Evolutionary conservation across 2,329 filamentous ascomycete genomes (phyloP), one percentile per base, ranked within the genome.

Genomic region (Aphanoascus verrucosus): DNA sequence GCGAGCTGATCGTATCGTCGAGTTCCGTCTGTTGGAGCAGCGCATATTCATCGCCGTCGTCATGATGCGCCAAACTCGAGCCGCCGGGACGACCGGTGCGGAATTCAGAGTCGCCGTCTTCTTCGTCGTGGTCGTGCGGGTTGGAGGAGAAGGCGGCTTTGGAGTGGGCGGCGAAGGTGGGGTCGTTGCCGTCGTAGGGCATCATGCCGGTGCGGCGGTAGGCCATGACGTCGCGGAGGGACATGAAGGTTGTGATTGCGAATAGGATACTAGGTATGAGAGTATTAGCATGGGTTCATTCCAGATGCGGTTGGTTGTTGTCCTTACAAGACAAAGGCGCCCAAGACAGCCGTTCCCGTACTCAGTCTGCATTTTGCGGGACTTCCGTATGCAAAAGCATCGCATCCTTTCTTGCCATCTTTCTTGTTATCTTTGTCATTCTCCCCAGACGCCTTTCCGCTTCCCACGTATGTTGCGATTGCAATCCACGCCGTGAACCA

Each of bases 401-500:
- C 73, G 65, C 78, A 81, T 40, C 76, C 76, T 17, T 68, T 70
- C 32, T 72, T 69, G 19, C 67, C 61, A n/a, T 68, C 66, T 8
- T 70, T 64, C 37, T 74, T 71, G 53, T 57, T 59, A 15, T 72
- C 70, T 14, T 65, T 55, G 2, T 59, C 59, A 28, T 70, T 66
- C 37, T 70, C 70, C 40, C 77, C 78, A 60, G 76, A 67, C 5
- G 67, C 69, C 57, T 80, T 77, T 6, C 78, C 79, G n/a, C 72
- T 60, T 4, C 72, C 68, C 28, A 81, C 78, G 67, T 79, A 83
- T 12, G 73, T 70, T 12, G 77, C 77, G 4, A 82, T 71, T 38
- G 74, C 71, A 12, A 79, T 70, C 70, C 79, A 80, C 3, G 79
- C 79, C 4, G 73, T 72, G 61, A 82, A 78, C 80, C 80, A 83